These are phyloP conservation scores for Fusarium keratoplasticum DNA, from an alignment of 2,329 filamentous ascomycete genomes.

Conservation along the genomic window DNA sequence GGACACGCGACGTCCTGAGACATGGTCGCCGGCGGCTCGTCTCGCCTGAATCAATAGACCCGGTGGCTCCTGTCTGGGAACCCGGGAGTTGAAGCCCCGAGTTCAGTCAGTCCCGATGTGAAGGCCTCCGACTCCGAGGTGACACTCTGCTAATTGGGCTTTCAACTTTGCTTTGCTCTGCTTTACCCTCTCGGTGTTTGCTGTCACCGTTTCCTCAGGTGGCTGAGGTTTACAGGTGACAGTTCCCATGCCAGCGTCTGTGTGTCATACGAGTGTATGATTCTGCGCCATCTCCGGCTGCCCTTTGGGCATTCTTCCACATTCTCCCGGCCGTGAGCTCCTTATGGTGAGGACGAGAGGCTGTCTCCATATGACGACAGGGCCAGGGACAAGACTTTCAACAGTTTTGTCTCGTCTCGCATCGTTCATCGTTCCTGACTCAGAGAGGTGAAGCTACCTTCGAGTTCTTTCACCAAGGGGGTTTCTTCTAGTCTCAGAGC, in stretches of 20 bases:
- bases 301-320: not conserved
- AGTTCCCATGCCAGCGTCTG: not conserved
- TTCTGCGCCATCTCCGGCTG: not conserved
- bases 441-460: not conserved
- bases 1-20: conserved; percentile 35
- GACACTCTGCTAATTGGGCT: not conserved
- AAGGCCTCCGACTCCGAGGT: not conserved
- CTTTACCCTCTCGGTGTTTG: not conserved
- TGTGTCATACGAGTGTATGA: not conserved
- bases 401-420: conserved; percentile 11
- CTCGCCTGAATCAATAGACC: conserved; percentile 22
- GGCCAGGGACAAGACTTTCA: not conserved
- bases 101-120: not conserved
- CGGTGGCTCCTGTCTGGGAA: not conserved
- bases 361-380: not conserved
- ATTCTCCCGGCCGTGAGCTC: not conserved
- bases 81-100: not conserved
- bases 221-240: not conserved
- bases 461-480: not conserved
- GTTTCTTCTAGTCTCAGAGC: not conserved
- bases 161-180: not conserved
- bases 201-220: not conserved
- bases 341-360: not conserved
- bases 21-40: conserved; percentile 30
- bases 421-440: not conserved